Base-by-base conservation (phyloP, 495 filamentous ascomycete genomes). In the Coniosporium apollinis region DNA sequence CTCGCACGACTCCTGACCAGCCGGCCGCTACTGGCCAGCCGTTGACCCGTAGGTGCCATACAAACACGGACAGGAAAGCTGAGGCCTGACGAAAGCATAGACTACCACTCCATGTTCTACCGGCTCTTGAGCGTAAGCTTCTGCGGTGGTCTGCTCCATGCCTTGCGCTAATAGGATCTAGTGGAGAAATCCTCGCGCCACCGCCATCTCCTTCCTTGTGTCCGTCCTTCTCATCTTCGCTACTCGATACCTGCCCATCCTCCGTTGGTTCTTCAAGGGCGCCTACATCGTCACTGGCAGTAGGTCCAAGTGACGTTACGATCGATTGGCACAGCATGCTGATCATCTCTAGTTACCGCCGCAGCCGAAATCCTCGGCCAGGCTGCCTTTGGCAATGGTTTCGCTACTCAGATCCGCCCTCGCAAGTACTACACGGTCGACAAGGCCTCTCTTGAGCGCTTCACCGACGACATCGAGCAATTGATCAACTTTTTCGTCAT, bases 401-500 rank as follows among this genome's bases (percentile, higher is more conserved):
- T 99, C 36, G 69, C 80, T 32, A 80, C 78, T 40, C 84, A 85
- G 48, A 67, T 99, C 56, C 79, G 91, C 28, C 89, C 89, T 14
- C 74, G 71, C 55, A 73, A 79, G 52, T 99, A 99, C 66, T 93
- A 86, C 59, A 93, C 82, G 18, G 65, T 99, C 25, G 76, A 85
- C 7, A 72, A 79, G 47, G 82, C 89, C 45, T 82, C 80, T 6
- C 61, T 93, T 10, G 82, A 96, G 47, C 60, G 66, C 36, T 49
- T 83, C 11, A 65, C 85, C 34, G 85, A 83, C 43, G 89, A 96
- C 50, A 52, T 87, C 20, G 79, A 87, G 54, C 85, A 94, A 58
- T 65, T 99, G 32, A 60, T 86, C 59, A 94, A 99, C 69, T 99
- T 99, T 62, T 84, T 94, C 60, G 67, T 94, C 44, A 84, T 99